phyloP scores from a whole-genome alignment of 768 basidiomycete genomes.

The Rhodotorula babjevae region DNA sequence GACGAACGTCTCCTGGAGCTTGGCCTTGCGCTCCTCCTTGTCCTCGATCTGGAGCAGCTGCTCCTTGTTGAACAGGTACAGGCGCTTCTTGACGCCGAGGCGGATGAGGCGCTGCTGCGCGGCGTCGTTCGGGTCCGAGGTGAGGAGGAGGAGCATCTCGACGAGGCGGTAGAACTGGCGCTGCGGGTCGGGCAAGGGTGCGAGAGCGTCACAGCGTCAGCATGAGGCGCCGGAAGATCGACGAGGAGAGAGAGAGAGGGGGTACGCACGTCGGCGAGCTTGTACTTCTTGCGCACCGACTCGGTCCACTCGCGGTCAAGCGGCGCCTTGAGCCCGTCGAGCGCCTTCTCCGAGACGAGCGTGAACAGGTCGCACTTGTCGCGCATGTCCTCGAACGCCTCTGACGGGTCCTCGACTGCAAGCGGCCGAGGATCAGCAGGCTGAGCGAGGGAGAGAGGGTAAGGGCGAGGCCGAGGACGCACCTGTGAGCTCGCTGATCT shows the following conservation, averaged over 20 bases:
- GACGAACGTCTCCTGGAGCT: conserved; percentile 88
- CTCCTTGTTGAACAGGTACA: conserved; percentile 79
- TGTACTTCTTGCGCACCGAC: conserved; percentile 72
- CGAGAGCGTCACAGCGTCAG: neutral
- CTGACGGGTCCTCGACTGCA: conserved; percentile 87
- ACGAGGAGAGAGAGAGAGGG: neutral
- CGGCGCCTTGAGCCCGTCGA: conserved; percentile 54
- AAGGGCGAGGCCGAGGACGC: neutral
- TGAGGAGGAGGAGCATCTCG: conserved; percentile 80
- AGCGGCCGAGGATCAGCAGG: neutral
- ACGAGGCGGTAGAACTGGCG: conserved; percentile 87
- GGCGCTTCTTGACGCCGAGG: conserved; percentile 78
- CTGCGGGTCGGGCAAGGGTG: conserved; percentile 49
- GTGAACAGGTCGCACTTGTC: conserved; percentile 85
- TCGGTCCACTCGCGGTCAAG: conserved; percentile 64
- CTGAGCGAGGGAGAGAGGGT: neutral
- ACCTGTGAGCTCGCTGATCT: conserved; percentile 76
- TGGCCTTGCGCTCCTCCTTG: conserved; percentile 69
- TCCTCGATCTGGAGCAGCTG: conserved; percentile 78
- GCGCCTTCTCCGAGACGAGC: conserved; percentile 61
- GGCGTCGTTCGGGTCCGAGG: conserved; percentile 40
- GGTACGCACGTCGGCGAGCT: conserved; percentile 73
- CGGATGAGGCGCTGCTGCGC: conserved; percentile 61
- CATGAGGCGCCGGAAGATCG: too few species aligned
- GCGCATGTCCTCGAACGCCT: conserved; percentile 92